These are phyloP conservation scores for Macadamia integrifolia DNA, from an alignment of 164 flowering plant genomes.

Conservation along the genomic window DNA sequence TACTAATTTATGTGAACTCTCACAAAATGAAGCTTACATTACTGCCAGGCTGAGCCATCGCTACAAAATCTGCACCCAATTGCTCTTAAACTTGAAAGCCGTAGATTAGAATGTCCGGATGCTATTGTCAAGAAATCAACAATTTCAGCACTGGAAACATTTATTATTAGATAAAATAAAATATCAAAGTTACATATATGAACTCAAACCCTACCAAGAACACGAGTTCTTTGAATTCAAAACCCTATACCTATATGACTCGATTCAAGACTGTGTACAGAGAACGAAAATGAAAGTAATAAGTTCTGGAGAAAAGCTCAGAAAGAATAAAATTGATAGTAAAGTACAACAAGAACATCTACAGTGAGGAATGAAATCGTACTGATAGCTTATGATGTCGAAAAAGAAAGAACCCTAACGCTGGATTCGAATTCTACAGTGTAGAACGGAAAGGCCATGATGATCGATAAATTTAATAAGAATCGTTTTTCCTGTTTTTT, in stretches of 20 bases:
- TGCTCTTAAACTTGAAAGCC: not conserved
- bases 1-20: not conserved
- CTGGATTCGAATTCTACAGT: not conserved
- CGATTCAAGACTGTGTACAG: not conserved
- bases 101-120: not conserved
- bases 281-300: not conserved
- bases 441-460: not conserved
- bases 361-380: not conserved
- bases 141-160: not conserved
- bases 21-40: conserved; percentile 19
- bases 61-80: not conserved
- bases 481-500: too few relatives aligned
- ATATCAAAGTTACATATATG: not conserved
- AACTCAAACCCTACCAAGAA: too few relatives aligned
- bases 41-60: conserved; percentile 35
- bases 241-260: not conserved
- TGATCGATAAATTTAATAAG: too few relatives aligned
- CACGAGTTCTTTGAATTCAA: too few relatives aligned
- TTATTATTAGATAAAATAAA: not conserved
- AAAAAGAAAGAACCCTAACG: not conserved
- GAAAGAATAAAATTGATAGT: not conserved
- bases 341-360: not conserved
- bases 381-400: not conserved
- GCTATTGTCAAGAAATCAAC: not conserved
- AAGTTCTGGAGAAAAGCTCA: not conserved